These are phyloP conservation scores for Fusarium temperatum DNA, from an alignment of 2,329 filamentous ascomycete species.

Conservation along the genomic window DNA sequence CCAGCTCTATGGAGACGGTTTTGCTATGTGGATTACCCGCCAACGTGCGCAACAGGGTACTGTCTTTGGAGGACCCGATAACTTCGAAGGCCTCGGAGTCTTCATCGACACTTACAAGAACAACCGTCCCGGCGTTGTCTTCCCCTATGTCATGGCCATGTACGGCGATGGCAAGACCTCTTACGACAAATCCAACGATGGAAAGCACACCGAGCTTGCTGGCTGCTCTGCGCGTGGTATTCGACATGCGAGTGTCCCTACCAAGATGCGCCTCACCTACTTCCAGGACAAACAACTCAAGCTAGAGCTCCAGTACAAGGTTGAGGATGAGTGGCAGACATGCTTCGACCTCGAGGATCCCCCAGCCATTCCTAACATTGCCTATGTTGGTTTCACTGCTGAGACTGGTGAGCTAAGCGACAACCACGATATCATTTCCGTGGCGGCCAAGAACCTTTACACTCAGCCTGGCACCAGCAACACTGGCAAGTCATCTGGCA, in stretches of 20 bases:
- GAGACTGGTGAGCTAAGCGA: constrained; percentile 97
- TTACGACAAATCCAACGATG: constrained; percentile 95
- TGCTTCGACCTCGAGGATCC: constrained; percentile 82
- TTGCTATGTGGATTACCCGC: constrained; percentile 98
- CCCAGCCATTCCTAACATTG: constrained; percentile 80
- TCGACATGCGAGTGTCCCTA: constrained; percentile 80
- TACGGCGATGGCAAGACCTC: constrained; percentile 86
- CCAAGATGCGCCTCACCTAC: constrained; percentile 89
- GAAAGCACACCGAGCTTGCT: constrained; percentile 90
- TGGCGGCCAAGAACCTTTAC: constrained; percentile 90
- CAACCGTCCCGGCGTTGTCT: constrained; percentile 92
- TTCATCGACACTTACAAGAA: constrained; percentile 99
- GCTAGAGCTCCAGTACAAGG: constrained; percentile 94
- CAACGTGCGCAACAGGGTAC: constrained; percentile 81
- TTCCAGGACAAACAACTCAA: constrained; percentile 94
- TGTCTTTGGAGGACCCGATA: constrained; percentile 88
- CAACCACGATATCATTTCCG: constrained; percentile 94
- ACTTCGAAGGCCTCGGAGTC: constrained; percentile 92
- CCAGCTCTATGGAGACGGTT: constrained; percentile 92
- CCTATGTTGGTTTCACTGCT: constrained; percentile 80
- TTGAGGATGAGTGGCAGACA: constrained; percentile 83
- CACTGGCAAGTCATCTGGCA: constrained; percentile 49
- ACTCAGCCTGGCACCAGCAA: constrained; percentile 59
- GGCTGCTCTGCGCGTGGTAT: constrained; percentile 95
- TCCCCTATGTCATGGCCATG: constrained; percentile 99